Conservation (phyloP, 1,284 basidiomycete genomes). For the Ceratobasidium theobromae region DNA sequence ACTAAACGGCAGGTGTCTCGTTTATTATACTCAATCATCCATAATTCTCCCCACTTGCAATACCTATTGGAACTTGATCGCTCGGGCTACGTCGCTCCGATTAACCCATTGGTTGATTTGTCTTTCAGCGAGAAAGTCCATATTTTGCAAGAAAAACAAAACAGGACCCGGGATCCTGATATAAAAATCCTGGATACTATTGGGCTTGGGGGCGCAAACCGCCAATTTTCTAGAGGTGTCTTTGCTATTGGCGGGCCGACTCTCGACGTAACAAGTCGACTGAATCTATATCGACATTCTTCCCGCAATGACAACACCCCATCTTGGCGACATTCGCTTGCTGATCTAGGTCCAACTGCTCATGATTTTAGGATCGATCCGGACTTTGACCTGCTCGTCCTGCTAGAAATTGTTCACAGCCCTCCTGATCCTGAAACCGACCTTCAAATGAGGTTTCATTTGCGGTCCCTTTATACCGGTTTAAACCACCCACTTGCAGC, state of each 20-base stretch:
- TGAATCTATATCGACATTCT: neutral
- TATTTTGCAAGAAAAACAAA: neutral
- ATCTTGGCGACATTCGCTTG: neutral
- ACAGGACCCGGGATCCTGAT: neutral
- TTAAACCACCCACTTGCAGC: slow-evolving; percentile 10
- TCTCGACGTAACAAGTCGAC: neutral
- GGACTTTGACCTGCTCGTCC: slow-evolving; percentile 22
- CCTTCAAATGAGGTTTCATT: slow-evolving; percentile 4
- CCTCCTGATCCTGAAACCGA: slow-evolving; percentile 2
- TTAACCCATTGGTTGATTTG: neutral
- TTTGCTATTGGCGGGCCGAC: neutral
- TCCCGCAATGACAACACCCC: slow-evolving; percentile 3
- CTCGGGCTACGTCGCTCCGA: neutral
- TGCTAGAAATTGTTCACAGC: neutral
- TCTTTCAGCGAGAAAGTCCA: slow-evolving; percentile 1
- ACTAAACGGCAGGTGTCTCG: neutral
- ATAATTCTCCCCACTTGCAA: neutral
- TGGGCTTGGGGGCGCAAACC: neutral
- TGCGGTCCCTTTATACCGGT: slow-evolving; percentile 10
- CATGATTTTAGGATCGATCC: slow-evolving; percentile 11
- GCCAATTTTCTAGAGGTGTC: slow-evolving; percentile 15
- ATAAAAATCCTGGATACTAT: neutral
- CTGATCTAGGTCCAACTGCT: neutral
- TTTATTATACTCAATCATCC: neutral
- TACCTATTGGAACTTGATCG: slow-evolving; percentile 8